phyloP scores from a whole-genome alignment of 768 basidiomycete genomes.

The Sarcodon sp. region DNA sequence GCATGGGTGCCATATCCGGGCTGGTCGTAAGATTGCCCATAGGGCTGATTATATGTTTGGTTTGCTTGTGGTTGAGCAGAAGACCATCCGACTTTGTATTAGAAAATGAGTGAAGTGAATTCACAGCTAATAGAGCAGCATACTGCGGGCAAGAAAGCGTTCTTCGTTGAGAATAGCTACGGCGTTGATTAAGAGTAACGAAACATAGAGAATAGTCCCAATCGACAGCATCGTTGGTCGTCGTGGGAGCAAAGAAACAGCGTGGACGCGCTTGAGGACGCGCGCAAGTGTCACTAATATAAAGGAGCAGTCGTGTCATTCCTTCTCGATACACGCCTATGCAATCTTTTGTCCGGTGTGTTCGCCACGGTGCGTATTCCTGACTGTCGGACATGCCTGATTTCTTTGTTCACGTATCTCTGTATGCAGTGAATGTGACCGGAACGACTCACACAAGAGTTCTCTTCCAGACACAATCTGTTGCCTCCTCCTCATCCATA shows the following conservation, averaged over 20 bases:
- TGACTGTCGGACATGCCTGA: not conserved
- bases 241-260: slow-evolving; percentile 9
- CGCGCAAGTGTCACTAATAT: slow-evolving; percentile 3
- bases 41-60: slow-evolving; percentile 50
- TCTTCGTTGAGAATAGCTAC: slow-evolving; percentile 95
- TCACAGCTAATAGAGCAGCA: slow-evolving; percentile 3
- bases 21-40: slow-evolving; percentile 61
- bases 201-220: slow-evolving; percentile 73
- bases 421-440: slow-evolving; percentile 7
- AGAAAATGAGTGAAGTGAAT: slow-evolving; percentile 4
- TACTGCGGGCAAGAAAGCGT: slow-evolving; percentile 87
- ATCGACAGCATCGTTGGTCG: slow-evolving; percentile 35
- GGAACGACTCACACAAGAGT: not conserved
- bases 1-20: slow-evolving; percentile 38
- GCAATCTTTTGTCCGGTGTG: slow-evolving; percentile 13
- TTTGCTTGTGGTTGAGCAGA: slow-evolving; percentile 44
- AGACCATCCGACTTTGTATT: slow-evolving; percentile 74
- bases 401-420: not conserved
- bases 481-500: slow-evolving; percentile 11
- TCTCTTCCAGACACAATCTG: slow-evolving; percentile 7
- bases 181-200: slow-evolving; percentile 84
- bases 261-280: slow-evolving; percentile 7
- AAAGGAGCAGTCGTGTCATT: slow-evolving; percentile 2
- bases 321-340: slow-evolving; percentile 9
- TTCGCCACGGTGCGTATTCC: slow-evolving; percentile 13